Base-by-base conservation (phyloP, 805 yeast genomes). In the Geotrichum ghanense region DNA sequence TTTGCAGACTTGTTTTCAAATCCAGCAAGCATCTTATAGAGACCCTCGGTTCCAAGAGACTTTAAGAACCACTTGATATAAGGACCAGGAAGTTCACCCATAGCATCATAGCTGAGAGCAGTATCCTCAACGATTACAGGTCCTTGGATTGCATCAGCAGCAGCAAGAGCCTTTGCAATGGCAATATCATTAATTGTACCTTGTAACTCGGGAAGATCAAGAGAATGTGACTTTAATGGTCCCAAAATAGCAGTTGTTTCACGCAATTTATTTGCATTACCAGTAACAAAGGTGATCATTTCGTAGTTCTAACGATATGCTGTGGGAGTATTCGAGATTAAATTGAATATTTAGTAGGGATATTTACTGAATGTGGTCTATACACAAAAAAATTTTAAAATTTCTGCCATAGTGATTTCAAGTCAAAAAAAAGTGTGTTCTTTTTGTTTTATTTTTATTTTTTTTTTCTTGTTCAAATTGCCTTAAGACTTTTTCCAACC, bases 61-160 rank as follows among this genome's bases (percentile, higher is more conserved):
- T 79, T 69, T 41, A 86, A 73, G 65, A 92, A 92, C 98, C 98
- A 90, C 64, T 90, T 90, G 65, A 79, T 76, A 54, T 87, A 86
- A 1, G 97, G 97, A 21, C 99, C 99, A 2, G 99, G 99, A 44
- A 92, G 73, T 14, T 79, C 82, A 45, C 83, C 79, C 59, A 82
- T 72, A 1, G 95, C 95, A 44, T 74, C 74, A 64, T 83, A 92
- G 3, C 83, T 85, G 35, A 92, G 73, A 44, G 95, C 89, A 0
- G 98, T 92, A 58, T 92, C 99, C 61, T 92, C 99, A 2, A 89
- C 96, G 48, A 92, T 71, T 0, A 87, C 97, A 0, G 97, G 90
- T 0, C 95, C 92, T 2, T 70, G 61, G 2, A 76, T 65, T 64
- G 75, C 59, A 10, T 63, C 58, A 3, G 90, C 83, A 1, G 95